Evolutionary conservation across 352 stramenopile genomes (phyloP), one percentile per base, ranked within the genome.

Genomic region (Phytopythium ostracodes): DNA sequence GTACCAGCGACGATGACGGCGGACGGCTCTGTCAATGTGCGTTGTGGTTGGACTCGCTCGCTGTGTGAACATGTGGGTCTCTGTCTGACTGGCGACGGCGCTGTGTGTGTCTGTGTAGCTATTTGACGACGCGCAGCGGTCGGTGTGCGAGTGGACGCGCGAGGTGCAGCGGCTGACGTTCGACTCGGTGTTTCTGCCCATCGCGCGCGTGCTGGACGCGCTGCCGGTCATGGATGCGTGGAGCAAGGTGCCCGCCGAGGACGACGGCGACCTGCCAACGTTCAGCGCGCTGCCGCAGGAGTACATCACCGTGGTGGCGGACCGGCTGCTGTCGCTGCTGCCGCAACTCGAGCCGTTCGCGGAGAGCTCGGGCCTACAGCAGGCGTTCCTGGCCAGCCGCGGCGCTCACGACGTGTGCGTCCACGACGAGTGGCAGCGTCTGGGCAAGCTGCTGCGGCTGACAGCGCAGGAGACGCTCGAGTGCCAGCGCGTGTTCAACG

Each of bases 281-380:
- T 92, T 93, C 64, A 92, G 80, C 55, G 82, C 76, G 59, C 66
- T 94, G 18, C 86, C 86, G 14, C 84, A 94, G 69, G 86, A 95
- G 56, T 95, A 92, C 68, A 92, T 95, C 62, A 95, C 86, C 11
- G 71, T 74, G 43, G 83, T 92, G 20, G 86, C 86, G 7, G 86
- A 95, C 31, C 64, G 92, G 31, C 59, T 93, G 54, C 64, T 93
- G 31, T 95, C 86, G 36, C 72, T 95, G 17, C 63, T 95, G 11
- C 86, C 86, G 9, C 86, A 93, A 33, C 68, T 93, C 4, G 84
- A 95, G 63, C 84, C 82, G 24, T 95, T 95, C 65, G 84, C 84
- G 10, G 72, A 91, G 49, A 95, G 82, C 64, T 79, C 61, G 60
- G 87, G 77, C 60, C 71, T 93, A 0, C 55, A 78, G 22, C 73